phyloP scores from a whole-genome alignment of 1,284 basidiomycete genomes.

The Phlebopus sp. region DNA sequence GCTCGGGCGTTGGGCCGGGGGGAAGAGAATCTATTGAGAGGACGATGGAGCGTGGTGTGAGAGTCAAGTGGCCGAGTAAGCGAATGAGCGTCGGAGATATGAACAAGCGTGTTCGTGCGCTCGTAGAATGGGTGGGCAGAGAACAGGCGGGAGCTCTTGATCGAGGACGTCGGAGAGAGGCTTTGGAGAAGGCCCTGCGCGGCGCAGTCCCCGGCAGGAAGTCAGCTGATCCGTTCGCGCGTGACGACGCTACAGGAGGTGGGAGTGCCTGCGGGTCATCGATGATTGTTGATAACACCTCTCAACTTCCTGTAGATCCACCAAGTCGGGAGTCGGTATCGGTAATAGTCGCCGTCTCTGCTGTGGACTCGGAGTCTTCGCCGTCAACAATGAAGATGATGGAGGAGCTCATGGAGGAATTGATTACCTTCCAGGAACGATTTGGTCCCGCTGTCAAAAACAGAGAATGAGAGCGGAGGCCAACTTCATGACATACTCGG shows the following conservation, averaged over 20 bases:
- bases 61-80: conserved; percentile 92
- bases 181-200: conserved; percentile 56
- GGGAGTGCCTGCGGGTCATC: conserved; percentile 20
- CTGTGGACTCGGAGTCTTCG: conserved; percentile 11
- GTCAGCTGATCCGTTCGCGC: conserved; percentile 8
- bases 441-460: conserved; percentile 65
- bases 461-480: conserved; percentile 53
- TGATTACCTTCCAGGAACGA: conserved; percentile 83
- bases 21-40: conserved; percentile 46
- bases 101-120: conserved; percentile 90
- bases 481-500: conserved; percentile 33
- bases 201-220: conserved; percentile 24
- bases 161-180: conserved; percentile 64
- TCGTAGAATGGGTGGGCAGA: conserved; percentile 90
- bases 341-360: conserved; percentile 2
- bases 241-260: conserved; percentile 15
- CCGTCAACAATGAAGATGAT: conserved; percentile 71
- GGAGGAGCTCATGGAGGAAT: conserved; percentile 85
- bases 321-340: conserved; percentile 8
- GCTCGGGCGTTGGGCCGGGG: conserved; percentile 39
- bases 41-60: conserved; percentile 82
- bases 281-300: conserved; percentile 24
- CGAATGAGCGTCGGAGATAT: conserved; percentile 94
- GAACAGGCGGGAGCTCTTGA: conserved; percentile 78
- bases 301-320: conserved; percentile 4